Evolutionary conservation across 108 stramenopile species (phyloP).

Genomic region (Nitzschia sp.): DNA sequence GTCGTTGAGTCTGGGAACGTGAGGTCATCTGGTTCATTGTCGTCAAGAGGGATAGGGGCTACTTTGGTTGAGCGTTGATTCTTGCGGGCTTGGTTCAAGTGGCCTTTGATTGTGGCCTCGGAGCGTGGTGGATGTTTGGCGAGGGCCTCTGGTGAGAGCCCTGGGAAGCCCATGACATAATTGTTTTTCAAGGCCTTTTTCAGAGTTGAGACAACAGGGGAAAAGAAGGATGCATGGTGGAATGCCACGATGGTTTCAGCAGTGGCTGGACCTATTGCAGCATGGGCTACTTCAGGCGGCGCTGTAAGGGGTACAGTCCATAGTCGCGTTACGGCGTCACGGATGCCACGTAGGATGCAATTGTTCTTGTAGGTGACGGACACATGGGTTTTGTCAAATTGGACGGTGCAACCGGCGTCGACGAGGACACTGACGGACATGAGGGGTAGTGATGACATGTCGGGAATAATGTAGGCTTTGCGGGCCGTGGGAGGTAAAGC

Average conservation of each 20-base stretch:
- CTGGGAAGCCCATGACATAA: conserved; percentile 7
- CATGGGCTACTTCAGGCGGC: background rate
- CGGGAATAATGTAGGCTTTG: conserved; percentile 14
- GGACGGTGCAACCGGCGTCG: conserved; percentile 23
- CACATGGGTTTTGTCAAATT: too few species aligned
- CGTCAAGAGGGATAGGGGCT: too few species aligned
- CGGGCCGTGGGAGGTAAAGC: background rate
- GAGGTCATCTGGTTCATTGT: background rate
- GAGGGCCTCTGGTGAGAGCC: too few species aligned
- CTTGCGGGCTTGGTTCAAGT: too few species aligned
- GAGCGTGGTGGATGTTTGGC: background rate
- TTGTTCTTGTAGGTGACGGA: background rate
- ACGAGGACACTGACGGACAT: conserved; percentile 32
- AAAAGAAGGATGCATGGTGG: background rate
- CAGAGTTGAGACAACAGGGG: background rate
- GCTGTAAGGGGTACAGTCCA: background rate
- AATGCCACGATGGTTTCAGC: background rate
- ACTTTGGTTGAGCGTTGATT: background rate
- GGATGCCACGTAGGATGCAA: background rate
- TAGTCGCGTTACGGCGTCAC: background rate
- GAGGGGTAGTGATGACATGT: too few species aligned
- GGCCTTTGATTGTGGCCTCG: background rate
- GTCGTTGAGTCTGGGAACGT: background rate
- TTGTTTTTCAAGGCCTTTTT: background rate
- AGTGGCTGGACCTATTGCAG: background rate